Evolutionary conservation across 441 rosid species (phyloP).

Genomic region (Adansonia rubrostipa): DNA sequence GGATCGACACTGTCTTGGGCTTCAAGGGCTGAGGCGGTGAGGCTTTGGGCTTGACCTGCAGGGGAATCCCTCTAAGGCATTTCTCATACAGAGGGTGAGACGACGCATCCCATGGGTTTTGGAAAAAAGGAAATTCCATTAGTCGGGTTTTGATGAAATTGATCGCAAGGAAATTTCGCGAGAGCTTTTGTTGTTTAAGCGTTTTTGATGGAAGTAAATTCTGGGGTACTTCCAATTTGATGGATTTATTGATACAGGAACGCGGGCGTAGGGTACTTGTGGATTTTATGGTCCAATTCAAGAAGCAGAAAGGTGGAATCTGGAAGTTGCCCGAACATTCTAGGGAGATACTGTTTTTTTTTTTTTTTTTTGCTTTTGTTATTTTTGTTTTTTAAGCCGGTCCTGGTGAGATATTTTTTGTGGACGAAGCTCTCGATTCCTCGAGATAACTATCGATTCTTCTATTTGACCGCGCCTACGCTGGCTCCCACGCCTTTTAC

Average conservation of each 20-base stretch:
- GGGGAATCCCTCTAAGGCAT: conserved; percentile 22
- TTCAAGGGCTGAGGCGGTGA: not conserved
- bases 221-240: not conserved
- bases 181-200: not conserved
- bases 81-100: conserved; percentile 22
- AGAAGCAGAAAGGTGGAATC: not conserved
- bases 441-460: conserved; percentile 29
- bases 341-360: not conserved
- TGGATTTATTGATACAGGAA: too few relatives aligned
- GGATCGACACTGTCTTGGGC: conserved; percentile 50
- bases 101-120: conserved; percentile 26
- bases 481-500: too few relatives aligned
- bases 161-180: not conserved
- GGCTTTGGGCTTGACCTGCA: conserved; percentile 9
- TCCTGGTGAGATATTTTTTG: too few relatives aligned
- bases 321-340: conserved; percentile 55
- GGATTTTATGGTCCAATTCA: not conserved
- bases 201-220: not conserved
- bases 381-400: too few relatives aligned
- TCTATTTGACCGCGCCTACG: conserved; percentile 18
- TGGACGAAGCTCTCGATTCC: conserved; percentile 2
- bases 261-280: too few relatives aligned
- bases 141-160: not conserved
- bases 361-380: not conserved
- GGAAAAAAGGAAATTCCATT: conserved; percentile 48